Evolutionary conservation across 1,284 basidiomycete species (phyloP), one percentile per base, ranked within the genome.

Genomic region (Tilletia setariae): DNA sequence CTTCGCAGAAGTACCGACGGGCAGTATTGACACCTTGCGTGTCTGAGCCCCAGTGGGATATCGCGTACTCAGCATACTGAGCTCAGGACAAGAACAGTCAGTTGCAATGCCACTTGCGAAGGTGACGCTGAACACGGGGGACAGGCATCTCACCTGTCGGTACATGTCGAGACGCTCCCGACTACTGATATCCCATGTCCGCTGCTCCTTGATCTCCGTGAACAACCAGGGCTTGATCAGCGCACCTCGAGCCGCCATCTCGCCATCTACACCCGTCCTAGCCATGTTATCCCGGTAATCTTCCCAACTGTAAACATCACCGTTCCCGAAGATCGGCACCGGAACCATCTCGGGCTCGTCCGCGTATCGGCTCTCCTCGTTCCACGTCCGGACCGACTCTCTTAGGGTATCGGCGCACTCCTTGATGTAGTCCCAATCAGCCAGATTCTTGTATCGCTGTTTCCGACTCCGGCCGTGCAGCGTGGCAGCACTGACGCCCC

Each of bases 161-260:
- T 95, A 87, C 47, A 92, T 86, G 65, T 95, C 93, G 44, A 98
- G 85, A n/a, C 95, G 86, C 84, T 98, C 95, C 0, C 90, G 86
- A 13, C 92, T 88, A 72, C 89, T 91, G 79, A 98, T 98, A 79
- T 98, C 94, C 94, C 94, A 97, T 66, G 82, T 78, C 1, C 84
- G 65, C 0, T 86, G 86, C 80, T 98, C 94, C 79, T 94, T 91
- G 81, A 98, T 89, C 84, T 98, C 95, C 1, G 94, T 97, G 83
- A 97, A 97, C 25, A 84, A 70, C 83, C 83, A 84, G 2, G 83
- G 86, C 77, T 98, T 98, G 84, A 98, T 97, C 68, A 98, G 86
- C 0, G 94, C 95, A 0, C 95, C 95, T 30, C 95, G 87, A 0
- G 90, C 95, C 49, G 98, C 87, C 95, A 98, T 98, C 65, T 96